These are phyloP conservation scores for Fusarium tuaranense DNA, from an alignment of 2,329 filamentous ascomycete species.

Conservation along the genomic window DNA sequence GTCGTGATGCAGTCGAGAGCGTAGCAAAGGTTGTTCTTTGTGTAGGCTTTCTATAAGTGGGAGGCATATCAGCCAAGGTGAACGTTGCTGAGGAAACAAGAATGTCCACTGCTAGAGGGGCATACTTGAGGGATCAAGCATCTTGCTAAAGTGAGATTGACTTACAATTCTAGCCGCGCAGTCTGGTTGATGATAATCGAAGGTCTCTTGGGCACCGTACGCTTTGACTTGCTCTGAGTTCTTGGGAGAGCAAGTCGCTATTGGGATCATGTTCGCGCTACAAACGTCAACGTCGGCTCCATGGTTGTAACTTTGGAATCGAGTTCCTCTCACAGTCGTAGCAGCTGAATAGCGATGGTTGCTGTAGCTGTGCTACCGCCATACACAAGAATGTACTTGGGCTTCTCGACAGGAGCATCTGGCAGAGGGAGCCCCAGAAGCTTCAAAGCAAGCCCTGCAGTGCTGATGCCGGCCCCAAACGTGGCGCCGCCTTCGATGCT, in stretches of 20 bases:
- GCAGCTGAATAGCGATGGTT: conserved; percentile 3
- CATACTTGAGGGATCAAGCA: background rate
- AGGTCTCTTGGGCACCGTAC: conserved; percentile 56
- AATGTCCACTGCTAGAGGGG: no score
- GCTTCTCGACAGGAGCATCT: background rate
- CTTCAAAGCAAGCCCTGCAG: background rate
- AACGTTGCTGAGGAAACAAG: background rate
- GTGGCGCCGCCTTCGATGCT: background rate
- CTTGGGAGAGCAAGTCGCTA: conserved; percentile 26
- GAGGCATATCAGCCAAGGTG: background rate
- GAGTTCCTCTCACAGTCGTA: background rate
- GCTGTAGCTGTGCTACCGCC: conserved; percentile 2
- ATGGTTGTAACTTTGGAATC: background rate
- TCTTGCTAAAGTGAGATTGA: background rate
- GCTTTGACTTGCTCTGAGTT: conserved; percentile 54
- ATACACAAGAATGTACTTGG: background rate
- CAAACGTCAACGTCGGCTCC: background rate
- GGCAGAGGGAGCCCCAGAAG: background rate
- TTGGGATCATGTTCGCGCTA: background rate
- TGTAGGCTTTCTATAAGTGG: conserved; percentile 21
- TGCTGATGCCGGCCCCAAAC: background rate
- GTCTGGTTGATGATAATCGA: conserved; percentile 54
- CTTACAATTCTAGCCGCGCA: conserved; percentile 34
- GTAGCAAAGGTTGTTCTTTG: conserved; percentile 37
- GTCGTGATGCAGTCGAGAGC: conserved; percentile 53